Conservation (phyloP, 805 yeast species). For the Yarrowia divulgata region DNA sequence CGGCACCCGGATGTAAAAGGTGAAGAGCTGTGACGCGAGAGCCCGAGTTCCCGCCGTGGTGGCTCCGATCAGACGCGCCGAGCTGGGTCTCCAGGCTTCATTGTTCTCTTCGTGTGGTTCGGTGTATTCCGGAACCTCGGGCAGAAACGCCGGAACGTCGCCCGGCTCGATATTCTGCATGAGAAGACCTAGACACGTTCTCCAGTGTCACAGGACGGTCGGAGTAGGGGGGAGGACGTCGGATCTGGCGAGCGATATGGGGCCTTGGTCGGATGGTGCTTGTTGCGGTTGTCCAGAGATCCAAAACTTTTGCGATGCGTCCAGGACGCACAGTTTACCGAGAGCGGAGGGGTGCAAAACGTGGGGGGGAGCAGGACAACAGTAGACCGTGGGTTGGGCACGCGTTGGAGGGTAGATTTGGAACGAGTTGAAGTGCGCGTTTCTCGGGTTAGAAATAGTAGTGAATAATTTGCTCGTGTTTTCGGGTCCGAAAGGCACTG, state of each 20-base stretch:
- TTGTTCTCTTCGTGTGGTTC: constrained; percentile 10
- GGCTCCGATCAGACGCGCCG: constrained; percentile 65
- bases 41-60: constrained; percentile 89
- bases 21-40: constrained; percentile 74
- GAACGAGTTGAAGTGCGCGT: no score
- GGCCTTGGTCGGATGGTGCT: neutral
- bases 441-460: no score
- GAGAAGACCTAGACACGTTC: neutral
- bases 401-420: no score
- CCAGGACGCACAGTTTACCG: constrained; percentile 11
- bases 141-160: constrained; percentile 18
- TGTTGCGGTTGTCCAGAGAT: constrained; percentile 18
- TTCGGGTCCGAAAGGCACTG: no score
- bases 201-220: neutral
- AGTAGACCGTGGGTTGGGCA: no score
- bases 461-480: no score
- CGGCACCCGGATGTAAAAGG: constrained; percentile 79
- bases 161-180: constrained; percentile 38
- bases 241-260: neutral
- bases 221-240: neutral
- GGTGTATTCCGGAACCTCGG: constrained; percentile 11
- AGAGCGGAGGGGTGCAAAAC: constrained; percentile 1
- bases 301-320: constrained; percentile 24
- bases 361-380: neutral
- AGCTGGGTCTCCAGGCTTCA: constrained; percentile 25